A percentile compares a stretch with the other conserved stretches of the same genome.
Conservation (phyloP, 805 yeast genomes). For the Candida michaelii region DNA sequence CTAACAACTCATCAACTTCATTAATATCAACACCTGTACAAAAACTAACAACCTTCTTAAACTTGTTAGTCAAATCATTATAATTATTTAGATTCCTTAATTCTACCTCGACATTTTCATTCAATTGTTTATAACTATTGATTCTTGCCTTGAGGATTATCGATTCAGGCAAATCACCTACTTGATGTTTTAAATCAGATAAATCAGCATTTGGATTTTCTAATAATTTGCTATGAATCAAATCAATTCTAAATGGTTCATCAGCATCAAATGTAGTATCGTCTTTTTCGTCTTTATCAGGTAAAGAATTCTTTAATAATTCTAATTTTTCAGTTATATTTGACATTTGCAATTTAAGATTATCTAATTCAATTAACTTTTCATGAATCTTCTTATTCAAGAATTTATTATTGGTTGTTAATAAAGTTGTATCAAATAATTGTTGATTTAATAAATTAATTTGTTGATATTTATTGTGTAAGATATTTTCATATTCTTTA, state of each 20-base stretch:
- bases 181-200: conserved; percentile 24
- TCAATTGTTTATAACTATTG: conserved; percentile 74
- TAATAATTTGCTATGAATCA: conserved; percentile 54
- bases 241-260: conserved; percentile 78
- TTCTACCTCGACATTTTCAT: conserved; percentile 51
- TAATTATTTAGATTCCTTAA: conserved; percentile 51
- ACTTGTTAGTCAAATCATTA: conserved; percentile 54
- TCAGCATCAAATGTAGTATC: conserved; percentile 81
- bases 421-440: conserved; percentile 39
- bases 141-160: conserved; percentile 71
- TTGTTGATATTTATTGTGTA: conserved; percentile 36
- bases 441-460: conserved; percentile 34
- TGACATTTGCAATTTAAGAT: conserved; percentile 48
- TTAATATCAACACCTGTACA: conserved; percentile 86
- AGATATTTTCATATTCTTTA: conserved; percentile 36
- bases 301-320: conserved; percentile 23
- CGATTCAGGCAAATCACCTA: conserved; percentile 43
- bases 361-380: conserved; percentile 44
- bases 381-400: conserved; percentile 35
- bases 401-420: conserved; percentile 43
- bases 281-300: conserved; percentile 52
- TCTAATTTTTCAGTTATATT: conserved; percentile 39
- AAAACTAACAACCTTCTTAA: conserved; percentile 81
- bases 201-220: conserved; percentile 13
- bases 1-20: conserved; percentile 77